These are phyloP conservation scores for Spinacia oleracea DNA, from an alignment of 179 eudicot species.

Conservation along the genomic window DNA sequence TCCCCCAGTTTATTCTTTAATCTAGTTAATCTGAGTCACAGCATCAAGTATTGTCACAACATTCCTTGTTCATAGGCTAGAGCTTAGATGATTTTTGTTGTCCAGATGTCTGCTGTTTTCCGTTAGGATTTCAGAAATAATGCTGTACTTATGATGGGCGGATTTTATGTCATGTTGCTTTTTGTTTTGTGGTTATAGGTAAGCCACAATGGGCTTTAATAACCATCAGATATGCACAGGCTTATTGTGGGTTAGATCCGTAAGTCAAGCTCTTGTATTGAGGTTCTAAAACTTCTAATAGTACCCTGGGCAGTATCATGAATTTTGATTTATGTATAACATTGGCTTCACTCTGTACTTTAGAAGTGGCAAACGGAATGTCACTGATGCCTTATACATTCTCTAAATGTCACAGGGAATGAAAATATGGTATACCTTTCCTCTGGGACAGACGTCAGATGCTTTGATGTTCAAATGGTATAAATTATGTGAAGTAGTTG, in stretches of 20 bases:
- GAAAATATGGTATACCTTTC: conserved; percentile 79
- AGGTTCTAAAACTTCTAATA: neutral
- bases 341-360: neutral
- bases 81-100: neutral
- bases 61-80: neutral
- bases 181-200: neutral
- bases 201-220: neutral
- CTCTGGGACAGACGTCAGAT: conserved; percentile 66
- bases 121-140: neutral
- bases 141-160: neutral
- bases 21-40: neutral
- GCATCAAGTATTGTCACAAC: neutral
- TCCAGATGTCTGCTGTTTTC: neutral
- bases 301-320: neutral
- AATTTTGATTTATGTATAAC: neutral
- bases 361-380: neutral
- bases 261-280: neutral
- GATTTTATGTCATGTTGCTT: neutral
- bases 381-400: neutral
- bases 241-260: neutral
- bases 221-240: neutral
- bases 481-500: neutral
- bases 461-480: conserved; percentile 81
- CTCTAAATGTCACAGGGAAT: conserved; percentile 53
- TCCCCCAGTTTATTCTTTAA: neutral